Percentiles rank a stretch among this genome's conserved stretches.
phyloP scores from a whole-genome alignment of 306 rosid species.

The Ochetophila trinervis region DNA sequence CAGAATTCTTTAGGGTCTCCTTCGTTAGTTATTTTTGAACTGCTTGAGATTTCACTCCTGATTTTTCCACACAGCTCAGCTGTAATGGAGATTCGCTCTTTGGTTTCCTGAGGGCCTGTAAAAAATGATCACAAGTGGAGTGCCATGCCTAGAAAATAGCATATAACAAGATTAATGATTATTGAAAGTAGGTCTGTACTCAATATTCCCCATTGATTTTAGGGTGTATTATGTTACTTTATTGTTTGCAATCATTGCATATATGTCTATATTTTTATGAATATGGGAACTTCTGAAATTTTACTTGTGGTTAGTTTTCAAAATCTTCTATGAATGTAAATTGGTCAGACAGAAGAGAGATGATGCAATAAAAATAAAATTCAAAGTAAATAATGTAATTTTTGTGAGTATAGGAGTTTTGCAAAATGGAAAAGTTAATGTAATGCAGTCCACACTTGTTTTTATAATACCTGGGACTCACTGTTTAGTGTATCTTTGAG shows the following conservation, averaged over 20 bases:
- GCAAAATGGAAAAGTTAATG: too few species aligned
- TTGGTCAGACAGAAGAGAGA: too few species aligned
- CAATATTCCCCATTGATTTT: not conserved
- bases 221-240: too few species aligned
- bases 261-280: too few species aligned
- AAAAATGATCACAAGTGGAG: not conserved
- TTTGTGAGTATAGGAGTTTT: too few species aligned
- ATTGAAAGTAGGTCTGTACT: not conserved
- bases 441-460: not conserved
- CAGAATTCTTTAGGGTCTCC: not conserved
- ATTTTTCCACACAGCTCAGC: not conserved
- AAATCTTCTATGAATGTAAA: too few species aligned
- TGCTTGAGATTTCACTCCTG: not conserved
- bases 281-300: too few species aligned
- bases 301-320: too few species aligned
- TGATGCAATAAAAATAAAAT: too few species aligned
- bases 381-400: too few species aligned
- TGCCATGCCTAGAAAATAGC: not conserved
- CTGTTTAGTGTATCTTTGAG: not conserved
- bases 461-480: not conserved
- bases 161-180: too few species aligned
- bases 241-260: too few species aligned
- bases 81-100: not conserved
- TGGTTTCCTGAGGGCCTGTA: not conserved
- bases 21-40: not conserved